phyloP scores from a whole-genome alignment of 208 protist genomes.

The Phytomonas sp. region DNA sequence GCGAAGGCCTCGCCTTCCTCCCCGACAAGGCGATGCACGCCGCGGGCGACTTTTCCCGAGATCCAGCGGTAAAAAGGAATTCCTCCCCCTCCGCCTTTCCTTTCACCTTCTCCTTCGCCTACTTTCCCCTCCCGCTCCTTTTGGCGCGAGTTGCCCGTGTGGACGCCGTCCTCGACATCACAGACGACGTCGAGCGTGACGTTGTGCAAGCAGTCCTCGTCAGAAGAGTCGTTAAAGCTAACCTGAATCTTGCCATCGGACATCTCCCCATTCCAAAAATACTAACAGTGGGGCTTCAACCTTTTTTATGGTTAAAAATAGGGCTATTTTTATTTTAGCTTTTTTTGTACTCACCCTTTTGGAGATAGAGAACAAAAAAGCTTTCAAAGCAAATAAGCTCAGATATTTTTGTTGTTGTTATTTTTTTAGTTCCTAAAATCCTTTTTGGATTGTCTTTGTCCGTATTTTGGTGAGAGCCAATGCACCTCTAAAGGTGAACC shows the following conservation, averaged over 20 bases:
- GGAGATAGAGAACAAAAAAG: no score
- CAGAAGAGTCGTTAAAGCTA: constrained; percentile 60
- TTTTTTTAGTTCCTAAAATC: not conserved
- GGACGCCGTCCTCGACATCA: not conserved
- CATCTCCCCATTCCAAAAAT: not conserved
- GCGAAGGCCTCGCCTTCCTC: not conserved
- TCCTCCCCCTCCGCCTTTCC: no score
- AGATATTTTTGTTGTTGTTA: no score
- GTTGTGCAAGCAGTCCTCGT: constrained; percentile 47
- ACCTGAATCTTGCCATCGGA: constrained; percentile 23
- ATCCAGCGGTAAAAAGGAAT: constrained; percentile 1
- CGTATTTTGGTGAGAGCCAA: not conserved
- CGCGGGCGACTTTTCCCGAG: not conserved
- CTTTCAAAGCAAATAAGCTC: no score
- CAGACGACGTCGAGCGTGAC: constrained; percentile 26
- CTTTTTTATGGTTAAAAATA: not conserved
- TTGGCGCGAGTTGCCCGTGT: not conserved
- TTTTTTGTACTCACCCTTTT: no score
- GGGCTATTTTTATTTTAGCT: no score
- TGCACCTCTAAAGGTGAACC: not conserved
- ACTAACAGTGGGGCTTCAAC: no score
- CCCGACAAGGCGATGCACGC: constrained; percentile 1
- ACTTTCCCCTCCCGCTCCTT: not conserved
- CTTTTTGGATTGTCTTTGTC: not conserved
- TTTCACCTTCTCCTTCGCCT: not conserved